Conservation (phyloP, 495 filamentous ascomycete species). For the Jackrogersella multiformis region DNA sequence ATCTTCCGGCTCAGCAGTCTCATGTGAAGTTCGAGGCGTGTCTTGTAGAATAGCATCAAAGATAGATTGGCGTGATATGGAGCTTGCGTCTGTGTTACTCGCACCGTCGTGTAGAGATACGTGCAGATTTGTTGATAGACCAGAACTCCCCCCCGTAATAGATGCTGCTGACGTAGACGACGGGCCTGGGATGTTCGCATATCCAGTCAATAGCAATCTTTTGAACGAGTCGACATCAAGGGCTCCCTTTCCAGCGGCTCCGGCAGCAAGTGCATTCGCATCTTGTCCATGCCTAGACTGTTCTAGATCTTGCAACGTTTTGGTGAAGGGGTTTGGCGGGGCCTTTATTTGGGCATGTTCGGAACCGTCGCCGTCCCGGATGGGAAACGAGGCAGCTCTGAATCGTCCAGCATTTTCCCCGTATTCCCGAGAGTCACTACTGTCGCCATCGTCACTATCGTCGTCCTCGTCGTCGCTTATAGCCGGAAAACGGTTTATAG, state of each 20-base stretch:
- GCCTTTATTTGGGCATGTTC: slow-evolving; percentile 26
- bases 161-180: slow-evolving; percentile 27
- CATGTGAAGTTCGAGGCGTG: slow-evolving; percentile 59
- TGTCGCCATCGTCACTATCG: slow-evolving; percentile 40
- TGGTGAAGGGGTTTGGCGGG: slow-evolving; percentile 62
- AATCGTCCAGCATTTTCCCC: slow-evolving; percentile 43
- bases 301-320: slow-evolving; percentile 58
- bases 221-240: slow-evolving; percentile 72
- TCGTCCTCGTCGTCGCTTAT: slow-evolving; percentile 36
- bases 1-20: slow-evolving; percentile 53
- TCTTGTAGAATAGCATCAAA: slow-evolving; percentile 52
- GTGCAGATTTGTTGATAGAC: slow-evolving; percentile 4
- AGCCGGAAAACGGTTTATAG: slow-evolving; percentile 44
- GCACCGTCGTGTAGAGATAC: slow-evolving; percentile 49
- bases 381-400: slow-evolving; percentile 23
- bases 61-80: slow-evolving; percentile 58
- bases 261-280: slow-evolving; percentile 25
- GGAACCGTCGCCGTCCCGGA: background rate
- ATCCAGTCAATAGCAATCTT: slow-evolving; percentile 67
- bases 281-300: slow-evolving; percentile 30
- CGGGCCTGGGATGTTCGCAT: slow-evolving; percentile 47
- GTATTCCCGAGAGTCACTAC: slow-evolving; percentile 38
- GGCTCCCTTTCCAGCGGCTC: slow-evolving; percentile 48
- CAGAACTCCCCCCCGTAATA: background rate
- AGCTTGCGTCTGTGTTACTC: slow-evolving; percentile 59